Evolutionary conservation across 768 basidiomycete genomes (phyloP).

Genomic region (Zangia roseola): DNA sequence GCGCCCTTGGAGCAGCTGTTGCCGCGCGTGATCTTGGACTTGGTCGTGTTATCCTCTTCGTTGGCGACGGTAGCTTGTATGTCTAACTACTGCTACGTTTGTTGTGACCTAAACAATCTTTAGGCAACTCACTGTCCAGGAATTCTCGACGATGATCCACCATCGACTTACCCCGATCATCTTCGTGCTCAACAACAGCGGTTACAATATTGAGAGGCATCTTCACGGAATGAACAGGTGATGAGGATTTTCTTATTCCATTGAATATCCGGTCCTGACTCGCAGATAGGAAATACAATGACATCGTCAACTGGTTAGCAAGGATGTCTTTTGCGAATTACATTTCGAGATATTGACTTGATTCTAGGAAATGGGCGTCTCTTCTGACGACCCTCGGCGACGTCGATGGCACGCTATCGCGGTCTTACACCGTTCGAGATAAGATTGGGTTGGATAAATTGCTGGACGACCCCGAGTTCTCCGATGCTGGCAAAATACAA

Average conservation of each 20-base stretch:
- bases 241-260: background rate
- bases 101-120: slow-evolving; percentile 4
- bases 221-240: slow-evolving; percentile 64
- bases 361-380: slow-evolving; percentile 57
- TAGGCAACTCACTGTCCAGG: slow-evolving; percentile 82
- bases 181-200: slow-evolving; percentile 80
- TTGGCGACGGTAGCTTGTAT: slow-evolving; percentile 82
- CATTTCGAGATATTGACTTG: background rate
- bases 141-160: slow-evolving; percentile 81
- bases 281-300: slow-evolving; percentile 70
- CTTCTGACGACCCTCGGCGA: slow-evolving; percentile 61
- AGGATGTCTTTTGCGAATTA: background rate
- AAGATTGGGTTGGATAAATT: slow-evolving; percentile 67
- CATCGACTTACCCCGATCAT: slow-evolving; percentile 75
- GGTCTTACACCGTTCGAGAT: slow-evolving; percentile 65
- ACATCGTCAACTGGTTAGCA: slow-evolving; percentile 70
- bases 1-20: slow-evolving; percentile 74
- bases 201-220: slow-evolving; percentile 90
- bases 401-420: slow-evolving; percentile 43
- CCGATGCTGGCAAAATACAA: slow-evolving; percentile 63
- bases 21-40: slow-evolving; percentile 65
- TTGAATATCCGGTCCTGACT: background rate
- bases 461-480: slow-evolving; percentile 63
- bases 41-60: slow-evolving; percentile 75
- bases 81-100: slow-evolving; percentile 21